phyloP scores from a whole-genome alignment of 1,284 basidiomycete genomes.

The Binderoboletus segoi region DNA sequence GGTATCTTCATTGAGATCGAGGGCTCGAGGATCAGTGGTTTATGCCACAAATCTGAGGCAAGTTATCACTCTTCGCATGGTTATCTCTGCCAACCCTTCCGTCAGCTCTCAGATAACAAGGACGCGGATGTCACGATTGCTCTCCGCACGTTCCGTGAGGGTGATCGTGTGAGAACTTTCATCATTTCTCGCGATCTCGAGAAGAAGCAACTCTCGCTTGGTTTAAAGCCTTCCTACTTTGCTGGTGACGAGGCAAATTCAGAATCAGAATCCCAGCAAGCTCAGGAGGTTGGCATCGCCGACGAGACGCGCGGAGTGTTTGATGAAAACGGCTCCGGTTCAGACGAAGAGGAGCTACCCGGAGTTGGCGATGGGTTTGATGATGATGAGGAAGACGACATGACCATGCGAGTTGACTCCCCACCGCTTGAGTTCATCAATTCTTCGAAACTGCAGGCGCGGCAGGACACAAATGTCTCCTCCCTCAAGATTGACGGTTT shows the following conservation, averaged over 20 bases:
- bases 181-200: conserved; percentile 73
- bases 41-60: conserved; percentile 94
- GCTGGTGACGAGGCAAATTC: conserved; percentile 40
- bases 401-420: conserved; percentile 47
- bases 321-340: conserved; percentile 26
- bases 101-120: conserved; percentile 82
- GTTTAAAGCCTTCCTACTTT: conserved; percentile 91
- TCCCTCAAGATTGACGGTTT: conserved; percentile 67
- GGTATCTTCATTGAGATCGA: conserved; percentile 92
- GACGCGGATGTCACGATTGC: conserved; percentile 78
- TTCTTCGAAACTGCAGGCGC: conserved; percentile 17
- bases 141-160: conserved; percentile 81
- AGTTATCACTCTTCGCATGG: conserved; percentile 17
- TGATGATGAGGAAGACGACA: conserved; percentile 42
- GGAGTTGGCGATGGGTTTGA: conserved; percentile 25
- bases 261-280: conserved; percentile 13
- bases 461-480: conserved; percentile 22
- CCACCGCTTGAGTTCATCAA: conserved; percentile 23
- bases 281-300: conserved; percentile 34
- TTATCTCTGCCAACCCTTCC: not conserved
- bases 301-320: conserved; percentile 26
- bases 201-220: conserved; percentile 83
- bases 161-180: conserved; percentile 83
- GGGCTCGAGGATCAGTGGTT: conserved; percentile 80
- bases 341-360: conserved; percentile 29